Evolutionary conservation across 2,329 filamentous ascomycete genomes (phyloP), one percentile per base, ranked within the genome.

Genomic region (Berkeleyomyces rouxiae): DNA sequence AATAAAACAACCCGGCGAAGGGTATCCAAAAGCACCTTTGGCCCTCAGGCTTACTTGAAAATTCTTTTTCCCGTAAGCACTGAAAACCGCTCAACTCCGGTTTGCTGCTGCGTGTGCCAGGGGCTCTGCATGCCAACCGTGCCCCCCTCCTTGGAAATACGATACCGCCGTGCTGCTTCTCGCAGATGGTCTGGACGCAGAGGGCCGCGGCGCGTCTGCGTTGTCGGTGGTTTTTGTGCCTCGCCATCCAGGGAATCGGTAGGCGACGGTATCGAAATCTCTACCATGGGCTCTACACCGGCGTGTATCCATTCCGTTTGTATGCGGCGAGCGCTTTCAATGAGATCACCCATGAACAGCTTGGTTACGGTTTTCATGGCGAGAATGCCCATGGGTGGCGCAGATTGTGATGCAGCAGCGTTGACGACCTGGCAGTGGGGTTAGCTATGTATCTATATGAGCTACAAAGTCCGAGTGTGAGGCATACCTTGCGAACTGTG

Each of bases 311-410:
- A 89, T 72, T 91, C 85, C 64, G 78, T 78, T 70, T 90, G 87
- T 9, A 90, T 80, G 51, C 81, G 79, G 60, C 86, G 79, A 7
- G 88, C 87, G 58, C 79, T 76, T 70, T 90, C 87, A 66, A 91
- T 85, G 58, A 92, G 78, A 66, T 90, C 85, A 61, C 86, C 87
- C 3, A 87, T 81, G 70, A 88, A 90, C 65, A 88, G 78, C 72
- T 92, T 92, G 58, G 85, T 83, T 23, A 88, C 86, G 0, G 85
- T 83, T 58, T 84, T 85, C 69, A 91, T 85, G n/a, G 86, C 85
- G 31, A 86, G 83, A 65, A 88, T 84, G 59, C 90, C 85, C 67
- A 82, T 86, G 23, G 81, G 78, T 0, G 86, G 86, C 0, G 89
- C 87, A 1, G 86, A 90, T 70, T 91, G 88, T 0, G 86, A 89